Base-by-base conservation (phyloP, 495 filamentous ascomycete genomes). In the Podospora appendiculata region DNA sequence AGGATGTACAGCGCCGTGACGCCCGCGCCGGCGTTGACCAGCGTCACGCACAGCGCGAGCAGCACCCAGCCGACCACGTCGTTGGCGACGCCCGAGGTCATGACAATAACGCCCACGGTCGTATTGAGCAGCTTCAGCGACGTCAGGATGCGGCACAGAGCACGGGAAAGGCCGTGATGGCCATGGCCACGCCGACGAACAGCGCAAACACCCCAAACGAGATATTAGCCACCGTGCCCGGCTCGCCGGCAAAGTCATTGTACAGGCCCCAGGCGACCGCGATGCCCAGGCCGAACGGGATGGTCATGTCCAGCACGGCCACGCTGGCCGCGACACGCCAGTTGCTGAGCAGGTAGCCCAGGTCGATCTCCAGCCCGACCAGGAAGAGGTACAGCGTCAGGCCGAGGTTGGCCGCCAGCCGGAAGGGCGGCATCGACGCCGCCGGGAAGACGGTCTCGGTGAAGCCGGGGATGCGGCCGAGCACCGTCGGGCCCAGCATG, bases 151-250 rank as follows among this genome's bases (percentile, higher is more conserved):
- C 91, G 86, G 60, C 90, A 95, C n/a, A n/a, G 16, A 96, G 78
- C 0, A 96, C 91, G 0, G 91, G 91, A 60, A 96, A 96, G n/a
- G 91, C 91, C 6, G 91, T 96, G 63, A 96, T 96, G 6, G 88
- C 88, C 73, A 96, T 86, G 13, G 91, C 91, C 45, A 93, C 86
- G 63, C 88, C 91, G 56, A 96, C 86, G 64, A 96, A 96, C 16
- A 96, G 81, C 65, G 88, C 79, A 63, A 87, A 96, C 18, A 87
- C 79, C 8, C 85, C 85, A 64, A 95, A 94, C 25, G 66, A 67
- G 47, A 95, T 84, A 0, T n/a, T n/a, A n/a, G 76, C 77, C n/a
- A 79, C 77, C 0, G 78, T 80, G 7, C 74, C 81, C 13, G 51
- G 32, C n/a, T 95, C 89, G 53, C 77, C 57, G n/a, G 74, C 73